Evolutionary conservation across 2,329 filamentous ascomycete genomes (phyloP).

Genomic region (Verticillium nubilum): DNA sequence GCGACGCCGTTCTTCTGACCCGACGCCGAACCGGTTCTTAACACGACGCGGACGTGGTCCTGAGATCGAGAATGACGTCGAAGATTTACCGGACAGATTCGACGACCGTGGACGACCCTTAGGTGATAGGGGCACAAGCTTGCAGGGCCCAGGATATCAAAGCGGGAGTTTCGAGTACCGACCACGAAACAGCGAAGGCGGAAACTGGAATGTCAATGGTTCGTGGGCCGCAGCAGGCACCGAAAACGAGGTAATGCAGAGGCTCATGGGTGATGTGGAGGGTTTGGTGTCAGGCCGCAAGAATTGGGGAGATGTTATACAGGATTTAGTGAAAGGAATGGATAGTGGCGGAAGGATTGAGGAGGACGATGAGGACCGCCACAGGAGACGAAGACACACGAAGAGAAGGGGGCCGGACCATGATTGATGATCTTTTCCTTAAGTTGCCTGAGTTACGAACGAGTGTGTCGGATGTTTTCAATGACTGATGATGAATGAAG

Average conservation of each 20-base stretch:
- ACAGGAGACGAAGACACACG: slow-evolving; percentile 12
- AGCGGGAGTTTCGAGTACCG: slow-evolving; percentile 37
- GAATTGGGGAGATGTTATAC: slow-evolving; percentile 24
- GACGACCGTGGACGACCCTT: slow-evolving; percentile 37
- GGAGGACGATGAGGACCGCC: slow-evolving; percentile 6
- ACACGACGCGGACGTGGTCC: slow-evolving; percentile 16
- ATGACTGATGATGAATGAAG: neutral
- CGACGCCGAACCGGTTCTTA: slow-evolving; percentile 24
- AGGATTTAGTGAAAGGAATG: slow-evolving; percentile 20
- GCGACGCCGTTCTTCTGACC: slow-evolving; percentile 26
- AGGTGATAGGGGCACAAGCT: slow-evolving; percentile 13
- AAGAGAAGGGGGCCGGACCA: slow-evolving; percentile 12
- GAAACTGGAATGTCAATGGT: slow-evolving; percentile 31
- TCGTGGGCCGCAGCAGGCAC: slow-evolving; percentile 40
- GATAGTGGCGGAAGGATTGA: slow-evolving; percentile 1
- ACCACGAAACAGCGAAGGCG: slow-evolving; percentile 15
- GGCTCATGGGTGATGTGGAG: slow-evolving; percentile 29
- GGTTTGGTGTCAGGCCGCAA: slow-evolving; percentile 22
- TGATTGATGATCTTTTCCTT: slow-evolving; percentile 9
- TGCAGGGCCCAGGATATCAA: slow-evolving; percentile 25
- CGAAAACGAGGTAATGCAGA: slow-evolving; percentile 34
- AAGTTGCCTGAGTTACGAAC: neutral
- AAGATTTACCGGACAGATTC: slow-evolving; percentile 42
- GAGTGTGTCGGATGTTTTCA: neutral
- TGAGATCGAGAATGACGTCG: slow-evolving; percentile 31